Conservation (phyloP, 2,329 filamentous ascomycete genomes). For the Xylaria polymorpha region DNA sequence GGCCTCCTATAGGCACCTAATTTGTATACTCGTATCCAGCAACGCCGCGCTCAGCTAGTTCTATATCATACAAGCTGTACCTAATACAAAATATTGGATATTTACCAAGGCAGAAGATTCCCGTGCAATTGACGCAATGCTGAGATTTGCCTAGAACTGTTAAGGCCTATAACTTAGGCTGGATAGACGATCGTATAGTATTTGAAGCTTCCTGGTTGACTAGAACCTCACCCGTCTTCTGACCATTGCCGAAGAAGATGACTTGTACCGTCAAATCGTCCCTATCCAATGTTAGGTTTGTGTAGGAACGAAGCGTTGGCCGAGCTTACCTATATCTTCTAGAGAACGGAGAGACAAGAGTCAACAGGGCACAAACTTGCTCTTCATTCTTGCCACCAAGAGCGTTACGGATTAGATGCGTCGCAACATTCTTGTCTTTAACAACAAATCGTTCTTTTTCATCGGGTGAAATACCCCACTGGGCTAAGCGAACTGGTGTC, state of each 20-base stretch:
- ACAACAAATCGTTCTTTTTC: conserved; percentile 88
- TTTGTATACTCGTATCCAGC: conserved; percentile 10
- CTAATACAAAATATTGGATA: conserved; percentile 25
- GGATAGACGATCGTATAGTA: conserved; percentile 51
- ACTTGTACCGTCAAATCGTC: conserved; percentile 98
- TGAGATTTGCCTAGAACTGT: neutral
- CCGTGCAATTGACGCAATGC: neutral
- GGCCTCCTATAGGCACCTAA: neutral
- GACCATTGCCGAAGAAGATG: conserved; percentile 93
- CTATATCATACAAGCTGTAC: conserved; percentile 34
- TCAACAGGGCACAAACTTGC: conserved; percentile 91
- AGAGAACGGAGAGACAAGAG: conserved; percentile 89
- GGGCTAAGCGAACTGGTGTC: conserved; percentile 86
- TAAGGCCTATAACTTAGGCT: conserved; percentile 50
- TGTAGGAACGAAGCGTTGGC: neutral
- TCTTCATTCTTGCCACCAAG: conserved; percentile 93
- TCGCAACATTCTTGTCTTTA: conserved; percentile 95
- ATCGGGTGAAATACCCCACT: conserved; percentile 85
- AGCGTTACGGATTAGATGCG: conserved; percentile 93
- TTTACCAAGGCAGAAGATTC: conserved; percentile 13
- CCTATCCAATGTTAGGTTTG: conserved; percentile 59
- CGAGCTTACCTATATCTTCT: conserved; percentile 83
- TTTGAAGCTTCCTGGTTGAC: conserved; percentile 90
- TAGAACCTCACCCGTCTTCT: conserved; percentile 80
- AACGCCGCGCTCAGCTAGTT: conserved; percentile 39